Conservation (phyloP, 176 grass and related monocot species). For the Oryza officinalis region DNA sequence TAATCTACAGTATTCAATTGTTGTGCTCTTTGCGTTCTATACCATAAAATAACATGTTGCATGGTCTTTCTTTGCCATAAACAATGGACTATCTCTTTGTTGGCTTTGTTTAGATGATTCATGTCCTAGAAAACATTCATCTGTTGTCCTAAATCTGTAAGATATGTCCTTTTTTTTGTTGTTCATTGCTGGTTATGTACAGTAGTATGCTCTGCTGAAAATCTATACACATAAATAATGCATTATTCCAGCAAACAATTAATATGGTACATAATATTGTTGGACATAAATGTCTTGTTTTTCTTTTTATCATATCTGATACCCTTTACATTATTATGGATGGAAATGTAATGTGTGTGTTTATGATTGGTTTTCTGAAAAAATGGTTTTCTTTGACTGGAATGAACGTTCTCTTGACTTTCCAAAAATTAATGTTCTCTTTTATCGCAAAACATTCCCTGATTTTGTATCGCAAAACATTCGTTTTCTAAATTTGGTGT, state of each 20-base stretch:
- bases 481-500: no score
- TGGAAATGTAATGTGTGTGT: neutral
- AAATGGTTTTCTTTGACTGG: neutral
- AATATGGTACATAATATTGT: neutral
- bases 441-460: neutral
- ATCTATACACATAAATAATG: neutral
- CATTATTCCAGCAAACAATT: neutral
- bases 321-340: neutral
- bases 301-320: neutral
- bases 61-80: neutral
- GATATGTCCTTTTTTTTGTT: neutral
- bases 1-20: neutral
- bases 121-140: neutral
- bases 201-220: neutral
- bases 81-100: neutral
- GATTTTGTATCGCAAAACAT: no score
- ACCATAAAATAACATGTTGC: neutral
- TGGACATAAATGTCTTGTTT: neutral
- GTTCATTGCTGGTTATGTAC: neutral
- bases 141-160: neutral
- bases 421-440: neutral
- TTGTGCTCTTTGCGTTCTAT: conserved; percentile 9
- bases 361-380: neutral
- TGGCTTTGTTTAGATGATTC: neutral
- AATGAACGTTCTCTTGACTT: neutral